Base-by-base conservation (phyloP, 306 rosid genomes). In the Begonia loranthoides region DNA sequence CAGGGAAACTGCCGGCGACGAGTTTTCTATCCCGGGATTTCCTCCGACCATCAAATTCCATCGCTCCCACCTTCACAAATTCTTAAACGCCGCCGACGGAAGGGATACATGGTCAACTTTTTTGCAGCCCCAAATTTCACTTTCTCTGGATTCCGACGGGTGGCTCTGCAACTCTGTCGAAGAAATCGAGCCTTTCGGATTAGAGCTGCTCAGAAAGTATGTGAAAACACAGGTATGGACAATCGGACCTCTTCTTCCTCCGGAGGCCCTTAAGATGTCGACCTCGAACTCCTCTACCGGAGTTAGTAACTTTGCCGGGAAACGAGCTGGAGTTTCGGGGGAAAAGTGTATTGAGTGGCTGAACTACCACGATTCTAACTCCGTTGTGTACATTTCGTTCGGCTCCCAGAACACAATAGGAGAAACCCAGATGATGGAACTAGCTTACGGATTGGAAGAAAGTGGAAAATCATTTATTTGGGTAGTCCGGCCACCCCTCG, bases 351-450 rank as follows among this genome's bases (percentile, higher is more conserved):
- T 74, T 0, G 61, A 70, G 46, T 87, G 92, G 94, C 72, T 87
- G 0, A 57, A 87, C 49, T 54, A 15, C 9, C 70, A 76, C 3
- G 52, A 36, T 9, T 55, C 59, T 1, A 49, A 40, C 3, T 83
- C 88, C 5, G 93, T 87, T 64, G 41, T 88, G 8, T 84, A 84
- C 65, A 59, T 87, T 40, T 84, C 80, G 2, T 87, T 87, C 56
- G 96, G 96, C 9, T 88, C 96, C 9, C 96, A 88, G 73, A 76
- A 84, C 76, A 76, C 93, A 0, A 75, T 88, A 13, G 63, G 64
- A 19, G 67, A 63, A 0, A 41, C 72, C 49, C 86, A 81, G 16
- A 84, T 88, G 94, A 71, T 68, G 82, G 83, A 79, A 2, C 50
- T 88, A 36, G 93, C 96, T 1, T 50, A 28, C 1, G 96, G 88